Evolutionary conservation across 1,139 yeast genomes (phyloP).

Genomic region (Saccharomyces pastorianus): DNA sequence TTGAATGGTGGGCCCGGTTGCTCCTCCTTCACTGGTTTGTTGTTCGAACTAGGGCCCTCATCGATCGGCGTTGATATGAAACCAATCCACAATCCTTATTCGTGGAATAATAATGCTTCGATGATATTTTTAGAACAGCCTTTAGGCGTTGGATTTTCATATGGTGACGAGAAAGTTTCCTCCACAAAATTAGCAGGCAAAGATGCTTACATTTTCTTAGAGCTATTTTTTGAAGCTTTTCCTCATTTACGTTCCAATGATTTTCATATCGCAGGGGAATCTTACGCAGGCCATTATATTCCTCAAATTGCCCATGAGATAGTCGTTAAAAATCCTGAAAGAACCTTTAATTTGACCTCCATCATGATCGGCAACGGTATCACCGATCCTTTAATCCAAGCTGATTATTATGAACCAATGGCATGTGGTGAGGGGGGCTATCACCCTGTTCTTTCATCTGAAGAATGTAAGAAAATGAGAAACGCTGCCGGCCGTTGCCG

Average conservation of each 20-base stretch:
- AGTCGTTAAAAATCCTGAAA: constrained; percentile 44
- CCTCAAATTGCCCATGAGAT: constrained; percentile 90
- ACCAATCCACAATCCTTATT: constrained; percentile 67
- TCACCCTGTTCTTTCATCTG: constrained; percentile 60
- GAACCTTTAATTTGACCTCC: constrained; percentile 76
- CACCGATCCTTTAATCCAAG: constrained; percentile 86
- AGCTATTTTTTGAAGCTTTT: constrained; percentile 83
- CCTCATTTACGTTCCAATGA: constrained; percentile 59
- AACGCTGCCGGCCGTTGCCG: constrained; percentile 73
- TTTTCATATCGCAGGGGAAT: constrained; percentile 96
- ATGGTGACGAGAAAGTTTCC: constrained; percentile 51
- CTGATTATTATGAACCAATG: constrained; percentile 88
- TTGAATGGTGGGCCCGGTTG: constrained; percentile 91
- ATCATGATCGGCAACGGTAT: constrained; percentile 93
- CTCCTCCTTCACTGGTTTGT: constrained; percentile 81
- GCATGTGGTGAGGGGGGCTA: constrained; percentile 94
- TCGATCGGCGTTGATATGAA: constrained; percentile 54
- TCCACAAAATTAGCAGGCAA: constrained; percentile 83
- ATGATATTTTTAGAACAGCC: constrained; percentile 93
- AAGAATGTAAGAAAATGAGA: constrained; percentile 72
- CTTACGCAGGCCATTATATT: constrained; percentile 97
- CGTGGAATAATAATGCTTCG: constrained; percentile 87
- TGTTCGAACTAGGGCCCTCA: constrained; percentile 86
- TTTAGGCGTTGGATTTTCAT: constrained; percentile 86
- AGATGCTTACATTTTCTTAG: constrained; percentile 87